phyloP scores from a whole-genome alignment of 2,329 filamentous ascomycete species.

The Beauveria bassiana region DNA sequence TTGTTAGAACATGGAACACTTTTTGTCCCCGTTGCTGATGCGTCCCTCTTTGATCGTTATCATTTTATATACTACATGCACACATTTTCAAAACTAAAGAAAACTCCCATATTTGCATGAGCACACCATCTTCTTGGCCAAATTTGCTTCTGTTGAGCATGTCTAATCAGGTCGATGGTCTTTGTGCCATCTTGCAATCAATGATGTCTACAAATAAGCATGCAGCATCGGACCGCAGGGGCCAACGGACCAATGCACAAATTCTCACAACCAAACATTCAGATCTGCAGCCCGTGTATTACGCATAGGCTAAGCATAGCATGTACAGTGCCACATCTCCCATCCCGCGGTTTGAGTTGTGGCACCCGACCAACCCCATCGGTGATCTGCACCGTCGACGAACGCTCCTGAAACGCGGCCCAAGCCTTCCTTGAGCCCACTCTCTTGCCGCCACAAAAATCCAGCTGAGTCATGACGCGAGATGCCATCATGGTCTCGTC shows the following conservation, averaged over 20 bases:
- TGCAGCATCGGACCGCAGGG: too few relatives aligned
- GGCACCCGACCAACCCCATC: neutral
- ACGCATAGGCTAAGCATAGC: too few relatives aligned
- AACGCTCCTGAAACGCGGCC: neutral
- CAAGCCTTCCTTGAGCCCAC: neutral
- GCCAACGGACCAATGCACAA: too few relatives aligned
- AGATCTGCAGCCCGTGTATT: too few relatives aligned
- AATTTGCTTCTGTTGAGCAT: too few relatives aligned
- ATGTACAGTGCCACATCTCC: neutral
- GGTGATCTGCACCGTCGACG: neutral
- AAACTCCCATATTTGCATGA: neutral
- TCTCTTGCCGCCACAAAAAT: neutral
- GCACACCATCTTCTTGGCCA: too few relatives aligned
- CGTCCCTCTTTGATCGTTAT: neutral
- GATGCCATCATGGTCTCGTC: neutral
- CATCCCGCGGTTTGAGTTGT: neutral
- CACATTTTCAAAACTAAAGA: neutral
- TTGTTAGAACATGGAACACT: constrained; percentile 20
- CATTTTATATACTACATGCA: constrained; percentile 6
- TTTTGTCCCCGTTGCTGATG: neutral
- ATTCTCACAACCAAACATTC: too few relatives aligned
- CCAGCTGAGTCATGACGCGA: neutral
- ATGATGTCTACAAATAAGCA: too few relatives aligned
- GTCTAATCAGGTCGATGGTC: too few relatives aligned
- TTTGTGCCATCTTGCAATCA: too few relatives aligned